phyloP scores from a whole-genome alignment of 495 filamentous ascomycete genomes.

The Trichocladium antarcticum region DNA sequence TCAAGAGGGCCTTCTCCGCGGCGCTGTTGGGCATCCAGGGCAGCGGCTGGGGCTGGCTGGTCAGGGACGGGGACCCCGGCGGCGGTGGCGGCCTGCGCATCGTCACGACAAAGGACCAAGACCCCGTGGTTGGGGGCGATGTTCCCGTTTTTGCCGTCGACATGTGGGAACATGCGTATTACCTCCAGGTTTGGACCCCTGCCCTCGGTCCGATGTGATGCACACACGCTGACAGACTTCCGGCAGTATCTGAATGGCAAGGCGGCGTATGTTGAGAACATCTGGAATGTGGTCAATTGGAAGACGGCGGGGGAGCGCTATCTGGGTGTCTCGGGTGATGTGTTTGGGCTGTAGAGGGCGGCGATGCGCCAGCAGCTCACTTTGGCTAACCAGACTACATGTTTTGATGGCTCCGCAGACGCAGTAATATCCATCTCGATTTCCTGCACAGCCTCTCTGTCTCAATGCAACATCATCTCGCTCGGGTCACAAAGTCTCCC shows the following conservation, averaged over 20 bases:
- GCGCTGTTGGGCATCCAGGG: conserved; percentile 49
- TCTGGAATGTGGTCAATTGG: conserved; percentile 99
- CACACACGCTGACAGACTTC: no score
- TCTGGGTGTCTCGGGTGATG: conserved; percentile 26
- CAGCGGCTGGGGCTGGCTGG: conserved; percentile 79
- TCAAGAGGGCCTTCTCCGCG: conserved; percentile 67
- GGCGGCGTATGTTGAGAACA: conserved; percentile 88
- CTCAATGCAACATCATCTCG: no score
- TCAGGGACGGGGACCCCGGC: conserved; percentile 73
- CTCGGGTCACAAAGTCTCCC: no score
- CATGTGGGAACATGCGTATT: conserved; percentile 73
- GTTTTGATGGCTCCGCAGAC: no score
- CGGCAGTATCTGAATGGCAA: conserved; percentile 84
- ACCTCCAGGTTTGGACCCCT: conserved; percentile 76
- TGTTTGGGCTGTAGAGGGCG: conserved; percentile 5
- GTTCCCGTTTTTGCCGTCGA: conserved; percentile 84
- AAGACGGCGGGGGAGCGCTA: conserved; percentile 85
- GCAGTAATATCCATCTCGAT: no score
- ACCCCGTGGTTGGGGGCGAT: conserved; percentile 82
- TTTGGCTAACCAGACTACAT: no score
- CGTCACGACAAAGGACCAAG: conserved; percentile 81
- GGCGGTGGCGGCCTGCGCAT: conserved; percentile 57
- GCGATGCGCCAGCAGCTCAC: no score
- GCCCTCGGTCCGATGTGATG: neutral
- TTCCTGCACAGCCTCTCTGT: no score